A percentile compares a stretch with the other conserved stretches of the same genome.
These are phyloP conservation scores for Epicoccum nigrum DNA, from an alignment of 2,329 filamentous ascomycete genomes.

Conservation along the genomic window DNA sequence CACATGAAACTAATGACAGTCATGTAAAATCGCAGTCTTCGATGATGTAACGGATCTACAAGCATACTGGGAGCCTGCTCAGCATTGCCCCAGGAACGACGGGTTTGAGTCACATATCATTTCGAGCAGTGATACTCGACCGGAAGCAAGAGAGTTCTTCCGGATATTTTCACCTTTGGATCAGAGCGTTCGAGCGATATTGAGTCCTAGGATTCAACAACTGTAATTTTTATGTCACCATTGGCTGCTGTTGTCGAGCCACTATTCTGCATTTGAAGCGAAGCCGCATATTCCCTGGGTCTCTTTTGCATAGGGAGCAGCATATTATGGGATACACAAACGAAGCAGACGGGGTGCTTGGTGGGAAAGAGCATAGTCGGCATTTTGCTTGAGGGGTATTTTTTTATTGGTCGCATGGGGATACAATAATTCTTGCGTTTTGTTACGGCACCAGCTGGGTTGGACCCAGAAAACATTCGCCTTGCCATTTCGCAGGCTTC, in stretches of 20 bases:
- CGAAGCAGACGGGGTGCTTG: slow-evolving; percentile 16
- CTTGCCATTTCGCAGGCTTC: slow-evolving; percentile 22
- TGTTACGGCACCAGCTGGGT: slow-evolving; percentile 9
- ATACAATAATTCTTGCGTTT: slow-evolving; percentile 28
- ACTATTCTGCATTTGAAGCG: slow-evolving; percentile 44
- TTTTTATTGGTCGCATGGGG: slow-evolving; percentile 18
- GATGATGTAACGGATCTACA: slow-evolving; percentile 21
- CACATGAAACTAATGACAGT: slow-evolving; percentile 52
- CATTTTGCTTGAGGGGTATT: slow-evolving; percentile 10
- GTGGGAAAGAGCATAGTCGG: slow-evolving; percentile 7
- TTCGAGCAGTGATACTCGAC: slow-evolving; percentile 25
- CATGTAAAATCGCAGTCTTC: slow-evolving; percentile 35
- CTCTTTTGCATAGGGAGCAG: slow-evolving; percentile 34
- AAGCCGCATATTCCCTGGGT: slow-evolving; percentile 36
- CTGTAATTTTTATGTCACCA: slow-evolving; percentile 43
- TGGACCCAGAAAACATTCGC: slow-evolving; percentile 21
- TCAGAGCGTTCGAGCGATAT: slow-evolving; percentile 40
- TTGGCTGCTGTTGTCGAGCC: slow-evolving; percentile 26
- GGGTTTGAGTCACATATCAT: slow-evolving; percentile 18
- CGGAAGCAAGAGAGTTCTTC: slow-evolving; percentile 34
- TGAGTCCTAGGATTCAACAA: slow-evolving; percentile 25
- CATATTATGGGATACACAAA: slow-evolving; percentile 21
- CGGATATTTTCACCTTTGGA: slow-evolving; percentile 39
- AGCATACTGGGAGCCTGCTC: slow-evolving; percentile 20
- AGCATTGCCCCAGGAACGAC: slow-evolving; percentile 4